Evolutionary conservation across 305 asterid species (phyloP).

Genomic region (Striga hermonthica): DNA sequence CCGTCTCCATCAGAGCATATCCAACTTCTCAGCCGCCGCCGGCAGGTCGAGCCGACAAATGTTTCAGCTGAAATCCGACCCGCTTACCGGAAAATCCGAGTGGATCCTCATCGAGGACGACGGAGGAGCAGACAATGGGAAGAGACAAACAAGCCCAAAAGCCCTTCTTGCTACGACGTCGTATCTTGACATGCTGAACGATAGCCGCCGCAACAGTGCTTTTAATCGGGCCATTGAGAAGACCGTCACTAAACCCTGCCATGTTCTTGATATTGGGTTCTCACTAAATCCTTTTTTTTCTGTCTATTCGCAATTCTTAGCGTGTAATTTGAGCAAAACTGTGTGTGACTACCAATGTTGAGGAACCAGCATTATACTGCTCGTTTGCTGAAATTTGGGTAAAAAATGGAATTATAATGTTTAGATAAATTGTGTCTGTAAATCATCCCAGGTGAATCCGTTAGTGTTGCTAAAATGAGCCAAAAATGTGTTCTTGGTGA

Average conservation of each 20-base stretch:
- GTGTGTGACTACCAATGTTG: neutral
- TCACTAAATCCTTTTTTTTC: neutral
- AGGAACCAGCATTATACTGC: neutral
- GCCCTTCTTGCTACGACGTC: slow-evolving; percentile 75
- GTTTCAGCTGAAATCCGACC: slow-evolving; percentile 78
- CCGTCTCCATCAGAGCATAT: too few species aligned
- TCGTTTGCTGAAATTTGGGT: neutral
- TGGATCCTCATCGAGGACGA: slow-evolving; percentile 76
- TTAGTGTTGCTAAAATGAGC: slow-evolving; percentile 5
- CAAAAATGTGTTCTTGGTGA: neutral
- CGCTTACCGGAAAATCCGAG: slow-evolving; percentile 80
- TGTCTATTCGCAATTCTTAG: neutral
- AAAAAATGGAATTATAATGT: neutral
- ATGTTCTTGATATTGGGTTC: slow-evolving; percentile 96
- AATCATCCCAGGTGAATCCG: neutral
- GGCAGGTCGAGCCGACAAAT: slow-evolving; percentile 40
- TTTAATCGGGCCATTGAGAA: slow-evolving; percentile 74
- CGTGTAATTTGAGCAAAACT: neutral
- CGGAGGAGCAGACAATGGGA: slow-evolving; percentile 29
- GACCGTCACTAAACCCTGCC: slow-evolving; percentile 73
- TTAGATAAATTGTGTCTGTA: slow-evolving; percentile 19
- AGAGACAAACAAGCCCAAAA: slow-evolving; percentile 35
- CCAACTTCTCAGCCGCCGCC: slow-evolving; percentile 15
- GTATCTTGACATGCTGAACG: slow-evolving; percentile 96
- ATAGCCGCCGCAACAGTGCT: slow-evolving; percentile 65